These are phyloP conservation scores for Coccomyxa subellipsoidea DNA, from an alignment of 163 green algal species.

Conservation along the genomic window DNA sequence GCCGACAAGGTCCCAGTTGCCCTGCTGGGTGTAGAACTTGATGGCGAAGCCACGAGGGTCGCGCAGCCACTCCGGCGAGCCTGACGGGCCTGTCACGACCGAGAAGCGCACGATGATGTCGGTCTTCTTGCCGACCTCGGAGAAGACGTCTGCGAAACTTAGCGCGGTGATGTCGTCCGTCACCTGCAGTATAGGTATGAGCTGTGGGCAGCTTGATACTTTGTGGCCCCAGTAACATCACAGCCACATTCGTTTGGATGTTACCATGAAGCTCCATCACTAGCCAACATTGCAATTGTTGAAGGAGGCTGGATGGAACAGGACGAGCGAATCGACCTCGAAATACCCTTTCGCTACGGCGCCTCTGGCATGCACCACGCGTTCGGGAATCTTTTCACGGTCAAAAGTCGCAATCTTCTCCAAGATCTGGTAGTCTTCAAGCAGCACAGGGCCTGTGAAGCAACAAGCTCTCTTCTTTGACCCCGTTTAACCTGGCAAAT, in stretches of 20 bases:
- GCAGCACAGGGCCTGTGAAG: constrained; percentile 59
- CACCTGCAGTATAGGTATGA: constrained; percentile 54
- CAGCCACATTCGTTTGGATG: no score
- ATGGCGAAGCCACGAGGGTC: constrained; percentile 92
- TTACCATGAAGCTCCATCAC: not conserved
- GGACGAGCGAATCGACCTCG: constrained; percentile 52
- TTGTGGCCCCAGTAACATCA: no score
- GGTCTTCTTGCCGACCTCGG: constrained; percentile 57
- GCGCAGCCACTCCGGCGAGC: constrained; percentile 84
- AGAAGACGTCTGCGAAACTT: constrained; percentile 81
- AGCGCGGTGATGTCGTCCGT: constrained; percentile 89
- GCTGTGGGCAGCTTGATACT: not conserved
- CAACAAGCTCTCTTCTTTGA: not conserved
- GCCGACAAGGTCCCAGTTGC: constrained; percentile 46
- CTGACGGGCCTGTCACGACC: constrained; percentile 83
- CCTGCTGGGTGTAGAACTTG: constrained; percentile 82
- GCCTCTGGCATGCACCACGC: constrained; percentile 90
- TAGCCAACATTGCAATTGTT: no score
- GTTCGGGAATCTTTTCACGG: constrained; percentile 90
- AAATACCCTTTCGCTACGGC: constrained; percentile 90
- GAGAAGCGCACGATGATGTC: constrained; percentile 87
- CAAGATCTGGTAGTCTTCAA: constrained; percentile 91
- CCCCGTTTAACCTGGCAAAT: not conserved
- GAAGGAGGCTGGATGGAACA: not conserved
- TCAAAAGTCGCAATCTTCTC: constrained; percentile 90